Evolutionary conservation across 2,329 filamentous ascomycete species (phyloP), one percentile per base, ranked within the genome.

Genomic region (Aspergillus calidoustus): DNA sequence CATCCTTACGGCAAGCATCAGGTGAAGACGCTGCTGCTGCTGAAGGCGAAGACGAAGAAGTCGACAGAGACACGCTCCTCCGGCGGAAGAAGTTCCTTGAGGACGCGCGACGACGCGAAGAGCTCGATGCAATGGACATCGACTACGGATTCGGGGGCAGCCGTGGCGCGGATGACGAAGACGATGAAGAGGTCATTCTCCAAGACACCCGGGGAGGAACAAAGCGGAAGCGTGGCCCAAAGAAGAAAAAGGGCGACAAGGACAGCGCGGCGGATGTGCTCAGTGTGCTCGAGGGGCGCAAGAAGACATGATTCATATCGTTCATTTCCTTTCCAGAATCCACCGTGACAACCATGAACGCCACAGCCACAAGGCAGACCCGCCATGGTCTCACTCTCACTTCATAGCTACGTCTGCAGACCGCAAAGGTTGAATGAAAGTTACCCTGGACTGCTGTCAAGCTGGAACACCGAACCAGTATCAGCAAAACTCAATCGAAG

Each of bases 71-170:
- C 1, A 86, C 88, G 64, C 86, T 89, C 64, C 88, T 88, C 54
- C 88, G 90, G 7, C 86, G 89, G 55, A 89, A 87, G 75, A 89
- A 86, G 66, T 90, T 97, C 81, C 82, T 97, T 6, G 82, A 89
- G 69, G 84, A 84, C 62, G 87, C 82, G 9, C 74, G 72, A 49
- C 75, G 76, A 9, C 80, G 79, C n/a, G 78, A 88, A 59, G 90
- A 91, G 68, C 86, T 93, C 52, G 94, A 98, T 74, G 87, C 93
- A 52, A 89, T 94, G 60, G 94, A 99, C 77, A 85, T 99, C 79
- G 95, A 99, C 72, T 87, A 98, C 83, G 94, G 93, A 63, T 98
- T 99, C 72, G 95, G 95, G 38, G 91, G 89, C 22, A 95, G 90
- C 72, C 86, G 94, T 30, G 89, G 92, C 71, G 93, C 91, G 57